Evolutionary conservation across 805 yeast genomes (phyloP).

Genomic region (Yarrowia sp.): DNA sequence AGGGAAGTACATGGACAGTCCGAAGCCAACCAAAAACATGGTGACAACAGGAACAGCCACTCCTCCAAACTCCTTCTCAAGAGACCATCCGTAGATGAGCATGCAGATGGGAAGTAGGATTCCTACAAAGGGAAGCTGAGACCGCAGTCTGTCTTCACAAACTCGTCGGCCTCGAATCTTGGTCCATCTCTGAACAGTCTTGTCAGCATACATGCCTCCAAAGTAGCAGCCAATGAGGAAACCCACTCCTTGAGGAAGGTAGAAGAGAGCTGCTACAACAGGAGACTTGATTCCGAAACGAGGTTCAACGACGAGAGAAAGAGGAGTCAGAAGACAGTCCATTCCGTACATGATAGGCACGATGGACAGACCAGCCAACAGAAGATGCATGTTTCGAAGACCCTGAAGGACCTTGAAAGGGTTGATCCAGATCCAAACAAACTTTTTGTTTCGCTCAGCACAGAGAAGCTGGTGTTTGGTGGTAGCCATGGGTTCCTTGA

Average conservation of each 20-base stretch:
- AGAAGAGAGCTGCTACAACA: constrained; percentile 51
- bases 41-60: constrained; percentile 53
- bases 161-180: constrained; percentile 46
- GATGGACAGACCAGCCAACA: constrained; percentile 37
- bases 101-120: constrained; percentile 48
- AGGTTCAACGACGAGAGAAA: constrained; percentile 55
- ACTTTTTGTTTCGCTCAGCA: constrained; percentile 36
- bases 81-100: constrained; percentile 54
- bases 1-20: constrained; percentile 54
- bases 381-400: constrained; percentile 43
- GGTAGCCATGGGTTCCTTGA: constrained; percentile 45
- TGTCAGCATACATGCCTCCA: constrained; percentile 56
- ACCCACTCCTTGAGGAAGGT: constrained; percentile 58
- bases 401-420: constrained; percentile 49
- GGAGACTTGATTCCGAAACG: constrained; percentile 51
- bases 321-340: constrained; percentile 55
- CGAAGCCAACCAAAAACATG: constrained; percentile 50
- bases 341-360: constrained; percentile 48
- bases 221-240: constrained; percentile 49
- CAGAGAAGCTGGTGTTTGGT: constrained; percentile 12
- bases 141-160: constrained; percentile 53
- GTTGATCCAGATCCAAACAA: constrained; percentile 47
- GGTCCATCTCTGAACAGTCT: constrained; percentile 44
- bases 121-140: constrained; percentile 44
- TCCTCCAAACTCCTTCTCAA: constrained; percentile 52